Conservation (phyloP, 176 grass and related monocot species). For the Saccharum spontaneum region DNA sequence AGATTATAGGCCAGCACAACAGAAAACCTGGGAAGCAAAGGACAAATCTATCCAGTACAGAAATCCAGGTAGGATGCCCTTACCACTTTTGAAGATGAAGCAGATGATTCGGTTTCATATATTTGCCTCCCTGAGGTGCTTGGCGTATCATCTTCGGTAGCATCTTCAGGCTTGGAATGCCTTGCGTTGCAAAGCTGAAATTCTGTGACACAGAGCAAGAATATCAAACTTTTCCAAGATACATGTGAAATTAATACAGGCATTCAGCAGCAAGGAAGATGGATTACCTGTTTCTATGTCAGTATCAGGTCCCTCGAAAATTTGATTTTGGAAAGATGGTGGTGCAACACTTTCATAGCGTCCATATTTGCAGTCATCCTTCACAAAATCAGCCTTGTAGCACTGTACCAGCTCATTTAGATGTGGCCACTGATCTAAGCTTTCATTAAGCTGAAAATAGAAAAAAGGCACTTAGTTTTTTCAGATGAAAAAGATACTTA, state of each 20-base stretch:
- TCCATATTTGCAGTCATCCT: slow-evolving; percentile 90
- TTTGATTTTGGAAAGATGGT: slow-evolving; percentile 82
- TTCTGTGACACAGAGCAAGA: slow-evolving; percentile 49
- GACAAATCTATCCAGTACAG: slow-evolving; percentile 8
- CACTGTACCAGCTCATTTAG: slow-evolving; percentile 93
- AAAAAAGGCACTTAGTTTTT: neutral
- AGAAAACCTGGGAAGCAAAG: slow-evolving; percentile 6
- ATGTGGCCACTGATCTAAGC: slow-evolving; percentile 97
- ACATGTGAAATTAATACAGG: slow-evolving; percentile 5
- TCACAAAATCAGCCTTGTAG: slow-evolving; percentile 92
- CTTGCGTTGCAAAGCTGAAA: slow-evolving; percentile 82
- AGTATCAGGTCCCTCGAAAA: slow-evolving; percentile 95
- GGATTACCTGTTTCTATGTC: slow-evolving; percentile 90
- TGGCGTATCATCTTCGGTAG: slow-evolving; percentile 69
- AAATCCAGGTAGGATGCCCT: slow-evolving; percentile 19
- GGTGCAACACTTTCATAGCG: slow-evolving; percentile 65
- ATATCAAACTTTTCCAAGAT: neutral
- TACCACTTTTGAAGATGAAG: slow-evolving; percentile 65
- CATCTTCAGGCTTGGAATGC: slow-evolving; percentile 65
- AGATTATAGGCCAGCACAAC: neutral
- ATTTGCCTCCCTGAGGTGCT: slow-evolving; percentile 94
- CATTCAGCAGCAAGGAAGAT: neutral
- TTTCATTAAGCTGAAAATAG: slow-evolving; percentile 82
- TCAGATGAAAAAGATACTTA: neutral
- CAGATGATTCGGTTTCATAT: slow-evolving; percentile 42